Evolutionary conservation across 495 filamentous ascomycete species (phyloP).

Genomic region (Alectoria sarmentosa): DNA sequence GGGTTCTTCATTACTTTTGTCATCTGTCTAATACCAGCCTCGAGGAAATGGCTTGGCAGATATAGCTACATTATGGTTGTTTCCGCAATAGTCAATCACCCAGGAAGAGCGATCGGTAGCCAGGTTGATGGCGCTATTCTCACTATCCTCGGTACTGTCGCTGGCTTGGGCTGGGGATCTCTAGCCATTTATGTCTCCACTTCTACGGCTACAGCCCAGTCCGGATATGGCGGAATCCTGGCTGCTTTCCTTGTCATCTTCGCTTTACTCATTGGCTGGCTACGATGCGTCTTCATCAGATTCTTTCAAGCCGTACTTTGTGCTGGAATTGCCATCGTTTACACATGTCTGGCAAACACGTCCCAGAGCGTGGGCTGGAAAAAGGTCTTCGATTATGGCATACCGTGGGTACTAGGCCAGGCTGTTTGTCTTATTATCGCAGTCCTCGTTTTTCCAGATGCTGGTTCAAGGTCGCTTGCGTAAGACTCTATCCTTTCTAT

Average conservation of each 20-base stretch:
- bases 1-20: conserved; percentile 48
- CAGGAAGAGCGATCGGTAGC: conserved; percentile 45
- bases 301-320: conserved; percentile 48
- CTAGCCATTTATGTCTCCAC: conserved; percentile 48
- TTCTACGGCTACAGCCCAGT: conserved; percentile 34
- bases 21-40: conserved; percentile 44
- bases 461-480: conserved; percentile 46
- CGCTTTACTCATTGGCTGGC: conserved; percentile 41
- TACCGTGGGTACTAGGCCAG: conserved; percentile 52
- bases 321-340: conserved; percentile 48
- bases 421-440: conserved; percentile 43
- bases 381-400: conserved; percentile 45
- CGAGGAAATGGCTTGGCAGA: conserved; percentile 39
- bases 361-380: conserved; percentile 35
- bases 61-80: conserved; percentile 48
- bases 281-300: conserved; percentile 47
- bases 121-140: conserved; percentile 49
- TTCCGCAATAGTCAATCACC: conserved; percentile 48
- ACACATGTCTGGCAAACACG: conserved; percentile 45
- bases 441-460: conserved; percentile 42
- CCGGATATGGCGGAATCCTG: conserved; percentile 48
- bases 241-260: conserved; percentile 47
- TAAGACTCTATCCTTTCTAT: conserved; percentile 21
- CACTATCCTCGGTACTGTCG: conserved; percentile 45
- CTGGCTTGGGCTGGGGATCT: conserved; percentile 50